A percentile compares a stretch with the other conserved stretches of the same genome.
These are phyloP conservation scores for Rhizopus arrhizus DNA, from an alignment of 371 early-diverging fungal genomes.

Conservation along the genomic window DNA sequence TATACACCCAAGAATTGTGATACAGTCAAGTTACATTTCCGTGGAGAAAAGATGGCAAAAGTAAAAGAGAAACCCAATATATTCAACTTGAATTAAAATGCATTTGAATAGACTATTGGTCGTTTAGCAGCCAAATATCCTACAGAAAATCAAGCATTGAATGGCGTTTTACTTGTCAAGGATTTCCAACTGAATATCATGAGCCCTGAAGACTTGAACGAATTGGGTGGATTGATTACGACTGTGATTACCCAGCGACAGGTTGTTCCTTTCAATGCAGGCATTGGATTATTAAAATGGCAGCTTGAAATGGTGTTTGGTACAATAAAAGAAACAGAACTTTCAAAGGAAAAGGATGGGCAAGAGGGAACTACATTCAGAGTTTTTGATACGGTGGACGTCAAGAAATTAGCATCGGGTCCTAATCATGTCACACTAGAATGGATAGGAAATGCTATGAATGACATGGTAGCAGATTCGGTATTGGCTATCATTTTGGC, in stretches of 20 bases:
- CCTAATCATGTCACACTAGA: slow-evolving; percentile 74
- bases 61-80: slow-evolving; percentile 33
- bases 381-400: slow-evolving; percentile 81
- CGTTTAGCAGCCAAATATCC: slow-evolving; percentile 74
- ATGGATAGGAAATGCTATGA: slow-evolving; percentile 90
- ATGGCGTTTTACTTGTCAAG: slow-evolving; percentile 86
- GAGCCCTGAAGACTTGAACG: slow-evolving; percentile 74
- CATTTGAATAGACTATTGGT: slow-evolving; percentile 72
- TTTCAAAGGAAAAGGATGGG: slow-evolving; percentile 20
- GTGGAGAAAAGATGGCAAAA: slow-evolving; percentile 94
- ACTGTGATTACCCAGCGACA: slow-evolving; percentile 81
- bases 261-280: slow-evolving; percentile 76
- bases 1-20: slow-evolving; percentile 96
- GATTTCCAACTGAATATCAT: slow-evolving; percentile 91
- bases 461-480: slow-evolving; percentile 96
- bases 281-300: slow-evolving; percentile 80
- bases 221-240: slow-evolving; percentile 78
- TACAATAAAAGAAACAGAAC: slow-evolving; percentile 41
- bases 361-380: slow-evolving; percentile 48
- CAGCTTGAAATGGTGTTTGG: slow-evolving; percentile 95
- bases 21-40: slow-evolving; percentile 89
- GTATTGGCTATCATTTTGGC: slow-evolving; percentile 84
- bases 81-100: not conserved
- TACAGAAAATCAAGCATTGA: slow-evolving; percentile 63
- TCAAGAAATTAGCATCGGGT: slow-evolving; percentile 56